A percentile compares a stretch with the other conserved stretches of the same genome.
Conservation (phyloP, 306 rosid genomes). For the Dryas drummondii region DNA sequence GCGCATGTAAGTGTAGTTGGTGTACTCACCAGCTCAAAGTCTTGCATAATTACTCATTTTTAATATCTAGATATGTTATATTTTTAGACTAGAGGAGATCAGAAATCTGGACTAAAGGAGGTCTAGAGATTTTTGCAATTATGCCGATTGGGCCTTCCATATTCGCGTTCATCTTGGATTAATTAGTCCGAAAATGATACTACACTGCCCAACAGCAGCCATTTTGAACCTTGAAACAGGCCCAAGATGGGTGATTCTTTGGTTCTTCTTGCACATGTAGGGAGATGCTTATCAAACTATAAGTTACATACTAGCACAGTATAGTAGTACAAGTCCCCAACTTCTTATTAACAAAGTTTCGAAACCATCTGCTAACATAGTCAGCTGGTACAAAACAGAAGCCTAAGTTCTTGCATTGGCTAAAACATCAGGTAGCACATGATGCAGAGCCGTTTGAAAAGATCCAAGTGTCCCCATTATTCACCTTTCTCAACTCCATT, state of each 20-base stretch:
- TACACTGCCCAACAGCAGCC: too few relatives aligned
- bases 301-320: background rate
- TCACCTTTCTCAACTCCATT: constrained; percentile 6
- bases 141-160: too few relatives aligned
- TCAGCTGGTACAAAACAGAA: background rate
- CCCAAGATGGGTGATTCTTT: background rate
- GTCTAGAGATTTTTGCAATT: too few relatives aligned
- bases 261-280: background rate
- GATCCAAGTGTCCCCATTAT: background rate
- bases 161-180: too few relatives aligned
- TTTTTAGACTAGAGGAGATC: too few relatives aligned
- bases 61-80: too few relatives aligned
- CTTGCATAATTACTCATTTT: too few relatives aligned
- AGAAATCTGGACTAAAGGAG: too few relatives aligned
- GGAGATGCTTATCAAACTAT: background rate
- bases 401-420: constrained; percentile 4
- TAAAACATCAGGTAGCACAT: background rate
- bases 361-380: background rate
- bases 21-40: too few relatives aligned
- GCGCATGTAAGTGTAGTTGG: too few relatives aligned
- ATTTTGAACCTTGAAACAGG: background rate
- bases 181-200: too few relatives aligned
- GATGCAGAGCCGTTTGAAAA: background rate
- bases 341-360: background rate
- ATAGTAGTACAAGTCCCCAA: background rate